These are phyloP conservation scores for Lactarius hengduanensis DNA, from an alignment of 768 basidiomycete genomes.

Conservation along the genomic window DNA sequence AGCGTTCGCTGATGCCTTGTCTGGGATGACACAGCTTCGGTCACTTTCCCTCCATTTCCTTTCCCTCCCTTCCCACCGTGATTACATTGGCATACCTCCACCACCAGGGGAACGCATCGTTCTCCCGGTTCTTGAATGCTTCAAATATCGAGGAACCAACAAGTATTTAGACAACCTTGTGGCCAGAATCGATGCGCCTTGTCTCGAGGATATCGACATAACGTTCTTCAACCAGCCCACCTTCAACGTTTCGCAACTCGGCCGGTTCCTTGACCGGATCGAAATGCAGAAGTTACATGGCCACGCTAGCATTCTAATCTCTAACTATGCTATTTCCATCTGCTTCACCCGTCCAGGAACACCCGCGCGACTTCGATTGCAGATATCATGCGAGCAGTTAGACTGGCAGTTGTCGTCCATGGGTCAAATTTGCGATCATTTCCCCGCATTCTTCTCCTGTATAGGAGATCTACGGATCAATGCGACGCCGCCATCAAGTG, in stretches of 20 bases:
- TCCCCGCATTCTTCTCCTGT: not conserved
- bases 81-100: not conserved
- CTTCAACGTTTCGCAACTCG: not conserved
- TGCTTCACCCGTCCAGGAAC: not conserved
- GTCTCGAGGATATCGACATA: not conserved
- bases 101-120: not conserved
- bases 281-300: not conserved
- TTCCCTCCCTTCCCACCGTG: not conserved
- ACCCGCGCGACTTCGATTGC: not conserved
- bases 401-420: not conserved
- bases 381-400: not conserved
- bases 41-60: not conserved
- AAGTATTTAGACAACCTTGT: not conserved
- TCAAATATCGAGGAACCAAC: not conserved
- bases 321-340: not conserved
- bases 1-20: not conserved
- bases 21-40: not conserved
- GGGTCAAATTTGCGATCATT: not conserved
- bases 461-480: not conserved
- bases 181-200: not conserved
- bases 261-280: not conserved
- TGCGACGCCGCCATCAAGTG: not conserved
- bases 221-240: not conserved
- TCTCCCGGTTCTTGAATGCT: not conserved
- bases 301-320: not conserved